These are phyloP conservation scores for Aspergillus sparsus DNA, from an alignment of 495 filamentous ascomycete species.

Conservation along the genomic window DNA sequence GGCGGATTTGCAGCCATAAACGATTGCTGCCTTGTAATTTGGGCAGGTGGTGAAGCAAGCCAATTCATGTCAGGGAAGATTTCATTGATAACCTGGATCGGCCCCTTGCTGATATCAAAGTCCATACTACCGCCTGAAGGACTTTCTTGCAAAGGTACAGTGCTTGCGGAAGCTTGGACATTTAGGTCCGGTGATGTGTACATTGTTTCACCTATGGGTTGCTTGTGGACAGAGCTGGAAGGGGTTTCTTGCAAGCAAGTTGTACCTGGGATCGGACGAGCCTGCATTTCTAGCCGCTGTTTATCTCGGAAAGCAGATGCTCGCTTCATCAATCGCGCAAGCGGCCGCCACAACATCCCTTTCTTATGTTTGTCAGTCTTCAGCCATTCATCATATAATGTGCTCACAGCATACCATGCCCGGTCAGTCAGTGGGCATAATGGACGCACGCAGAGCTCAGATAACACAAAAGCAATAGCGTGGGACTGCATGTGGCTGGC, in stretches of 20 bases:
- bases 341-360: constrained; percentile 71
- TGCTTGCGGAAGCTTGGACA: constrained; percentile 9
- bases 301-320: constrained; percentile 46
- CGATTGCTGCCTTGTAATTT: constrained; percentile 6
- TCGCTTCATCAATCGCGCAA: constrained; percentile 70
- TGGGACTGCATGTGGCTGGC: constrained; percentile 82
- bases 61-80: constrained; percentile 38
- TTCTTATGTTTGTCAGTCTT: constrained; percentile 55
- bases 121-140: constrained; percentile 17
- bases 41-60: constrained; percentile 23
- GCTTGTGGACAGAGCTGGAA: constrained; percentile 16
- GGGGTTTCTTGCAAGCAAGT: constrained; percentile 9
- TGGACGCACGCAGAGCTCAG: constrained; percentile 75
- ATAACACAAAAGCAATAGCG: constrained; percentile 69
- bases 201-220: constrained; percentile 14
- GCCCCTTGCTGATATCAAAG: constrained; percentile 37
- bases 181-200: constrained; percentile 17
- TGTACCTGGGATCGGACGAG: constrained; percentile 25
- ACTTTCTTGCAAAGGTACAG: not conserved
- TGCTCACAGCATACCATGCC: constrained; percentile 75
- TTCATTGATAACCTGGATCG: constrained; percentile 29
- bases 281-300: constrained; percentile 34
- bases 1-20: constrained; percentile 7
- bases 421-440: constrained; percentile 70
- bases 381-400: constrained; percentile 56